Percentiles rank a stretch among this genome's conserved stretches.
Conservation (phyloP, 805 yeast genomes). For the Candida namnaoensis region DNA sequence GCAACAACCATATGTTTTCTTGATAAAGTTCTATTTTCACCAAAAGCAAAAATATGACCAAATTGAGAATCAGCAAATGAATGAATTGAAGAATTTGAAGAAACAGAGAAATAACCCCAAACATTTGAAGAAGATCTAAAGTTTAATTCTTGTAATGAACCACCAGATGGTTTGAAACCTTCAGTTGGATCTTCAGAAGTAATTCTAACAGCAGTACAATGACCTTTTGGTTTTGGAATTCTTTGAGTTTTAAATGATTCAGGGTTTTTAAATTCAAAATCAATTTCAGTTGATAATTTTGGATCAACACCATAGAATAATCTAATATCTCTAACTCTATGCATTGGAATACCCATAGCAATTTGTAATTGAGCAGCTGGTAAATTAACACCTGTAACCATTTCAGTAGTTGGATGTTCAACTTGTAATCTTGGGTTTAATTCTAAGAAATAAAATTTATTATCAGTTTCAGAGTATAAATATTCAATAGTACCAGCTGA, state of each 20-base stretch:
- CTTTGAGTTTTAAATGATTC: constrained; percentile 73
- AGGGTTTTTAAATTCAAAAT: constrained; percentile 76
- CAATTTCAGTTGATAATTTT: constrained; percentile 81
- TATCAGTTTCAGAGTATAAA: constrained; percentile 87
- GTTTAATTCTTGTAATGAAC: constrained; percentile 91
- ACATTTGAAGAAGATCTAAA: constrained; percentile 96
- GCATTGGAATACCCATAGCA: constrained; percentile 99
- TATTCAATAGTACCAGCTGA: constrained; percentile 99
- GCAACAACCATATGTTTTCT: constrained; percentile 99
- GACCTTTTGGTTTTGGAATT: constrained; percentile 94
- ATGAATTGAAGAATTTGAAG: constrained; percentile 94
- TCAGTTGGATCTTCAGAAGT: constrained; percentile 99
- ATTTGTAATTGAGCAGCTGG: constrained; percentile 98
- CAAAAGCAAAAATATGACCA: constrained; percentile 98
- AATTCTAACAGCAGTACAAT: constrained; percentile 98
- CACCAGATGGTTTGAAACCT: constrained; percentile 98
- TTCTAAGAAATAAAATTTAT: constrained; percentile 93
- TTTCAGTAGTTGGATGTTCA: constrained; percentile 99
- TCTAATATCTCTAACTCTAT: constrained; percentile 89
- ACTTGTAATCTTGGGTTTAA: constrained; percentile 98
- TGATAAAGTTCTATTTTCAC: constrained; percentile 96
- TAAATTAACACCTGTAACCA: constrained; percentile 97
- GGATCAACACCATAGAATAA: constrained; percentile 94
- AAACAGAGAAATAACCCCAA: constrained; percentile 99
- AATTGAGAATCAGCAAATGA: constrained; percentile 97